These are phyloP conservation scores for Liquidambar formosana DNA, from an alignment of 164 flowering plant species.

Conservation along the genomic window DNA sequence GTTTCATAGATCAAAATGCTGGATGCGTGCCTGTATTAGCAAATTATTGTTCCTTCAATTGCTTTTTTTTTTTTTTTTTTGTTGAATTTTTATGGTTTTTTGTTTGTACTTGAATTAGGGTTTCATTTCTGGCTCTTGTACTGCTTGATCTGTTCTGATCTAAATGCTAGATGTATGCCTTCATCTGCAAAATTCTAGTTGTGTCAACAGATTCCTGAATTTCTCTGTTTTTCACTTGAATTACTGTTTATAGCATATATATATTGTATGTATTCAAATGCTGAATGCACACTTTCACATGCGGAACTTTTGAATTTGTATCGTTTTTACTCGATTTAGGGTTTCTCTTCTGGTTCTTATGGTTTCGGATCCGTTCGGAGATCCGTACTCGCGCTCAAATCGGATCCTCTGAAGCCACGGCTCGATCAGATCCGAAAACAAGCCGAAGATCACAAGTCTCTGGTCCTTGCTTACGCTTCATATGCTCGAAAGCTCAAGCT, in stretches of 20 bases:
- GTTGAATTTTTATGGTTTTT: too few relatives aligned
- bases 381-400: slow-evolving; percentile 46
- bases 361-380: slow-evolving; percentile 36
- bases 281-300: too few relatives aligned
- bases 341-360: slow-evolving; percentile 10
- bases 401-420: slow-evolving; percentile 60
- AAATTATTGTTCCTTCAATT: neutral
- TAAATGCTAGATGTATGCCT: too few relatives aligned
- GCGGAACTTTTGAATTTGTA: neutral
- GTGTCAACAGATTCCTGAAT: too few relatives aligned
- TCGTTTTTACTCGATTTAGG: neutral
- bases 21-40: neutral
- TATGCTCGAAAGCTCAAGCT: slow-evolving; percentile 58
- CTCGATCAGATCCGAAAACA: slow-evolving; percentile 61
- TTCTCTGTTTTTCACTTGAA: too few relatives aligned
- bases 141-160: too few relatives aligned
- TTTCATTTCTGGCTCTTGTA: too few relatives aligned
- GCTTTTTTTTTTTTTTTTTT: too few relatives aligned
- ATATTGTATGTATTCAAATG: too few relatives aligned
- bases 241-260: too few relatives aligned
- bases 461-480: slow-evolving; percentile 48
- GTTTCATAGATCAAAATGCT: neutral
- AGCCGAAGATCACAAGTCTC: slow-evolving; percentile 50
- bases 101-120: too few relatives aligned
- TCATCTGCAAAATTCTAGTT: too few relatives aligned